Evolutionary conservation across 169 alveolate species (phyloP), one percentile per base, ranked within the genome.

Genomic region (Neospora caninum): DNA sequence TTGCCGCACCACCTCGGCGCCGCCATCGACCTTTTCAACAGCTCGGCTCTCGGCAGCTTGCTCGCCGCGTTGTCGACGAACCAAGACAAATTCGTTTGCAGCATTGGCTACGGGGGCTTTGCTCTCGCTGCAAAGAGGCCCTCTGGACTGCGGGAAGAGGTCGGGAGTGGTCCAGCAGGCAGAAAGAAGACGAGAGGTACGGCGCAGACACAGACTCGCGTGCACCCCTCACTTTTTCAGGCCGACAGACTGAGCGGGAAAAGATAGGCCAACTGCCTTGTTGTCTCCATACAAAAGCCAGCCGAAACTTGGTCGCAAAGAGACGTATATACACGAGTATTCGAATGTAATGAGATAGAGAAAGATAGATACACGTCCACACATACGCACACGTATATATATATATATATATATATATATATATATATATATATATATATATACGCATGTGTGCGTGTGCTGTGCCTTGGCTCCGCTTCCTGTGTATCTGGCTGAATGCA

Each of bases 1-100:
- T 34, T 92, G 39, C 95, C 95, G 13, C 95, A 92, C 69, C 93
- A 83, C 45, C 88, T 92, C 42, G 95, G 95, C n/a, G 95, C 95
- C 9, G 92, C 93, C 64, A 42, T 86, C 1, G 95, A 92, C 70
- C 92, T 92, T 27, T 86, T 64, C 49, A 83, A 70, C 80, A 84
- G 95, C 95, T 36, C 80, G 49, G 73, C 58, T 49, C 78, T 91
- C 42, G 95, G 89, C 45, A 45, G 80, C 84, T 73, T 92, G 78
- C 41, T 92, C 25, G 34, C 64, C 31, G 29, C 89, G 38, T 36
- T 82, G 69, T 25, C 53, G 69, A 39, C 34, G 31, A 49, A 42
- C 20, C 31, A 18, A 41, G 39, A 82, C 34, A 92, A 86, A 38
- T 53, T 91, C n/a, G 92, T 92, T 13, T 91, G 95, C 88, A 73